Conservation (phyloP, 768 basidiomycete genomes). For the Paxillus ammoniavirescens region DNA sequence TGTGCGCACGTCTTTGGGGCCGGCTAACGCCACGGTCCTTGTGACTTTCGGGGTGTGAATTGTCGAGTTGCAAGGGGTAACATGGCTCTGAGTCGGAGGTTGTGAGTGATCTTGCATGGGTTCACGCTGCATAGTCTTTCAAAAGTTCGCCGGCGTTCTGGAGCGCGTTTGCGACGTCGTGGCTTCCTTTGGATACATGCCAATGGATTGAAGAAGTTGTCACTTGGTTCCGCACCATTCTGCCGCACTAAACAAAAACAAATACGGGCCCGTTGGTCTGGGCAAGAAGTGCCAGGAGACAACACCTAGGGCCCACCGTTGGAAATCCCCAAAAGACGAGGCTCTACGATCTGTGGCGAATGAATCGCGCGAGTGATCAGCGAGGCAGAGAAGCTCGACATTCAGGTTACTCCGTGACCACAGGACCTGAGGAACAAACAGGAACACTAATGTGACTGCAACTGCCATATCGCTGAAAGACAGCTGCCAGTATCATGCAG, state of each 20-base stretch:
- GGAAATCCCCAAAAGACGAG: constrained; percentile 1
- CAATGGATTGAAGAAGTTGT: constrained; percentile 18
- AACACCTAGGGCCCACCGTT: constrained; percentile 1
- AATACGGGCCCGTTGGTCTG: constrained; percentile 8
- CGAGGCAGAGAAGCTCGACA: constrained; percentile 20
- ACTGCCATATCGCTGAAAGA: constrained; percentile 11
- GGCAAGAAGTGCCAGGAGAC: not conserved
- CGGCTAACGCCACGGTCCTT: not conserved
- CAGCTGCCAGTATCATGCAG: constrained; percentile 4
- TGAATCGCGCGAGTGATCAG: constrained; percentile 17
- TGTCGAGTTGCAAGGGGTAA: no score
- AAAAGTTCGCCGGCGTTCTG: not conserved
- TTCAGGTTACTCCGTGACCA: constrained; percentile 11
- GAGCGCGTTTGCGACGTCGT: constrained; percentile 5
- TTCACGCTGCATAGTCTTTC: not conserved
- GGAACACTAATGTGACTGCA: not conserved
- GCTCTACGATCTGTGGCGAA: constrained; percentile 12
- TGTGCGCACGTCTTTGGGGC: not conserved
- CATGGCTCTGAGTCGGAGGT: no score
- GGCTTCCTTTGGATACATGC: constrained; percentile 1
- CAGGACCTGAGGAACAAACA: constrained; percentile 9
- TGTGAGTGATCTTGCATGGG: not conserved
- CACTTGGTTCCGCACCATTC: constrained; percentile 16
- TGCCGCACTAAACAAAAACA: constrained; percentile 17
- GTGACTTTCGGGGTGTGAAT: not conserved